Evolutionary conservation across 1,284 basidiomycete genomes (phyloP).

Genomic region (Tilletia walkeri): DNA sequence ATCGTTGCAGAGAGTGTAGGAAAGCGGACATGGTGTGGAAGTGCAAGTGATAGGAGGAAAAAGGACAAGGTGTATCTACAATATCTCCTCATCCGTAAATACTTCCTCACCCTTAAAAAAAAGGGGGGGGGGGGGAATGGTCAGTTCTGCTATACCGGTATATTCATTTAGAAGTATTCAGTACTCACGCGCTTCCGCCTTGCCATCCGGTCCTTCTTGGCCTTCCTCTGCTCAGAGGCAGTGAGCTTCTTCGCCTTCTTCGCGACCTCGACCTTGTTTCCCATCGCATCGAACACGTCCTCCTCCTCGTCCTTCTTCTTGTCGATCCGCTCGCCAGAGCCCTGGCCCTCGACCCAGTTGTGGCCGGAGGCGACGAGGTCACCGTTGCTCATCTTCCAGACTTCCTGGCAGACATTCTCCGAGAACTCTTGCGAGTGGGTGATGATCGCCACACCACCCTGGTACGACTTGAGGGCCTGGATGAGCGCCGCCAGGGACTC

Average conservation of each 20-base stretch:
- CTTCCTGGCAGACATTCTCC: conserved; percentile 52
- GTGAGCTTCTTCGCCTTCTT: conserved; percentile 48
- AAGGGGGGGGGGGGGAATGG: no score
- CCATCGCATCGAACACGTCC: conserved; percentile 45
- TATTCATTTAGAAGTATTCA: no score
- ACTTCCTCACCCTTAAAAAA: conserved; percentile 35
- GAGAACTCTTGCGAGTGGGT: conserved; percentile 55
- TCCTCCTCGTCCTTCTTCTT: conserved; percentile 48
- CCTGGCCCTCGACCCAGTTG: conserved; percentile 79
- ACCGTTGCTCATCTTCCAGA: conserved; percentile 53
- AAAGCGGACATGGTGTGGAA: no score
- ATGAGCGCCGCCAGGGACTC: conserved; percentile 56
- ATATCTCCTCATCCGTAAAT: conserved; percentile 31
- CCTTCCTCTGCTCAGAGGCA: conserved; percentile 37
- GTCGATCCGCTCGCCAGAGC: conserved; percentile 49
- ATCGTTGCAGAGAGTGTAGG: no score
- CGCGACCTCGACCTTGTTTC: conserved; percentile 40
- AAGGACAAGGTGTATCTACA: no score
- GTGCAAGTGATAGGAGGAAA: no score
- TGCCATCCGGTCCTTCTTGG: conserved; percentile 40
- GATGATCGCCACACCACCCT: conserved; percentile 55
- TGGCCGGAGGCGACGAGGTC: conserved; percentile 65
- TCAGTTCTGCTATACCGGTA: no score
- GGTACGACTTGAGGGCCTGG: conserved; percentile 52
- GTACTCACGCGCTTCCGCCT: conserved; percentile 27